Evolutionary conservation across 495 filamentous ascomycete genomes (phyloP).

Genomic region (Poronia punctata): DNA sequence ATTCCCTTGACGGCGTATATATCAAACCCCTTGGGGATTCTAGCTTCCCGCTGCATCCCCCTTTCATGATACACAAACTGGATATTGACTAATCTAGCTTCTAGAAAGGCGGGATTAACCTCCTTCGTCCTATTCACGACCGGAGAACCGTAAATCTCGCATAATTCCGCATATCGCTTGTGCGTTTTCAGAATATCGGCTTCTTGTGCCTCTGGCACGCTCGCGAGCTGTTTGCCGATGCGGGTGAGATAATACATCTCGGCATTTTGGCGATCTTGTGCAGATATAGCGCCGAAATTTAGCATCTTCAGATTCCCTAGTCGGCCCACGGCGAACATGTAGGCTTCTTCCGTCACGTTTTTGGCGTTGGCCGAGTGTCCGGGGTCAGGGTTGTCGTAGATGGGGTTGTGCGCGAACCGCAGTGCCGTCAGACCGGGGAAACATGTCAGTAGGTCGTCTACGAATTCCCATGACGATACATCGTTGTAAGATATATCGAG

Average conservation of each 20-base stretch:
- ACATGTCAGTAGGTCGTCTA: slow-evolving; percentile 54
- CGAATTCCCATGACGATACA: slow-evolving; percentile 60
- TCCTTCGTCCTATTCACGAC: slow-evolving; percentile 42
- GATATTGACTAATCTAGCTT: slow-evolving; percentile 62
- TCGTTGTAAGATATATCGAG: slow-evolving; percentile 77
- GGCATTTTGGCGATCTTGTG: slow-evolving; percentile 70
- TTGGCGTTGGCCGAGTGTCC: slow-evolving; percentile 29
- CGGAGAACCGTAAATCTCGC: slow-evolving; percentile 63
- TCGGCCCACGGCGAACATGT: slow-evolving; percentile 82
- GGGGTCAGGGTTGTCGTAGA: slow-evolving; percentile 55
- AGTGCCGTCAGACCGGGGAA: slow-evolving; percentile 69
- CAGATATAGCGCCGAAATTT: slow-evolving; percentile 70
- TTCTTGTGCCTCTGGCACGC: slow-evolving; percentile 48
- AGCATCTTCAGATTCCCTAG: slow-evolving; percentile 58
- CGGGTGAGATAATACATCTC: slow-evolving; percentile 87
- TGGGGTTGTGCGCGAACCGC: slow-evolving; percentile 75
- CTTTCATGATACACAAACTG: slow-evolving; percentile 44
- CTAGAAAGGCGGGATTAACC: slow-evolving; percentile 61
- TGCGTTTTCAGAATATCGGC: slow-evolving; percentile 50
- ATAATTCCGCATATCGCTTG: slow-evolving; percentile 64
- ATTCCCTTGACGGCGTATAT: slow-evolving; percentile 77
- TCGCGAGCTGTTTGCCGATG: slow-evolving; percentile 67
- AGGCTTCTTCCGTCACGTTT: slow-evolving; percentile 57
- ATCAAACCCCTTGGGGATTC: slow-evolving; percentile 68
- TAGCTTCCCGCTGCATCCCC: slow-evolving; percentile 29